phyloP scores from a whole-genome alignment of 495 filamentous ascomycete species.

The Penicillium coffeae region DNA sequence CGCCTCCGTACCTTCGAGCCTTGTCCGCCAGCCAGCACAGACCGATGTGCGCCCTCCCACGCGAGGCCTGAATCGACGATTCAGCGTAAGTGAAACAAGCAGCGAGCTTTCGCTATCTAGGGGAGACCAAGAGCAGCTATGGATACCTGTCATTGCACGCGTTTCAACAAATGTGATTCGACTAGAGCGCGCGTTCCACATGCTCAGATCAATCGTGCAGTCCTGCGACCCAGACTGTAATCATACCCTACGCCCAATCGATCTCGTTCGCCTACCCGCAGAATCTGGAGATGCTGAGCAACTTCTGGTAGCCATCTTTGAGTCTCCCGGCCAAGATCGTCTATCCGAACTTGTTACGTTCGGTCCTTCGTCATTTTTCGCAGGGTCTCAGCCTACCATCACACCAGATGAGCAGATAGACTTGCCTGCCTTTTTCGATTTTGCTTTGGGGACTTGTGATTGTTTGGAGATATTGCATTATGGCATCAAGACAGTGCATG shows the following conservation, averaged over 20 bases:
- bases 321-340: conserved; percentile 71
- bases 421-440: conserved; percentile 73
- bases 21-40: conserved; percentile 45
- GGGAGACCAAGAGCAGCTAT: conserved; percentile 41
- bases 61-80: conserved; percentile 35
- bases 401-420: conserved; percentile 58
- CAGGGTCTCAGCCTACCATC: conserved; percentile 46
- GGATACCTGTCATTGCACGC: conserved; percentile 62
- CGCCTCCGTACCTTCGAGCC: conserved; percentile 39
- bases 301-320: conserved; percentile 71
- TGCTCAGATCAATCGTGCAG: conserved; percentile 64
- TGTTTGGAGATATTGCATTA: conserved; percentile 85
- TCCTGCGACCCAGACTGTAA: conserved; percentile 68
- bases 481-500: conserved; percentile 75
- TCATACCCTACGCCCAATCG: conserved; percentile 72
- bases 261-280: conserved; percentile 62
- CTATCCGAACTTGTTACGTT: conserved; percentile 67
- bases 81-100: conserved; percentile 47
- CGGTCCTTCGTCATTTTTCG: conserved; percentile 67
- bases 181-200: conserved; percentile 80
- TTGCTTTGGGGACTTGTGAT: conserved; percentile 80
- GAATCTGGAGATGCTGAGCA: conserved; percentile 60
- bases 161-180: conserved; percentile 75
- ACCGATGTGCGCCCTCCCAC: conserved; percentile 24
- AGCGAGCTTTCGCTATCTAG: conserved; percentile 43